Evolutionary conservation across 495 filamentous ascomycete species (phyloP).

Genomic region (Talaromyces thailandensis): DNA sequence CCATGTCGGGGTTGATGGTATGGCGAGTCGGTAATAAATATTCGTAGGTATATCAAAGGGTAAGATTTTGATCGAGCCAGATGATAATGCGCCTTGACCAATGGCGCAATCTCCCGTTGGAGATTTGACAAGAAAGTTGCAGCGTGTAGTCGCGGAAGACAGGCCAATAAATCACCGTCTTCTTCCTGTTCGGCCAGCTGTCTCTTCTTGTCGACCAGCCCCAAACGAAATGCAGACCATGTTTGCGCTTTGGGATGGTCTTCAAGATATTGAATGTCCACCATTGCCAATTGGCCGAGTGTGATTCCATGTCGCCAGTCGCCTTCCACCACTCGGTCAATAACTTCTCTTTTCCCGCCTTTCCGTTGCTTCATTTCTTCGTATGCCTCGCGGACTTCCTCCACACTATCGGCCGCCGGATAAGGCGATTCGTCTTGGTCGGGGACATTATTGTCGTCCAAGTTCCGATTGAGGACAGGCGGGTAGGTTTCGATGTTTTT

Average conservation of each 20-base stretch:
- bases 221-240: constrained; percentile 62
- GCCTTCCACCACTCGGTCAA: constrained; percentile 67
- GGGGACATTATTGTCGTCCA: constrained; percentile 9
- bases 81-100: constrained; percentile 75
- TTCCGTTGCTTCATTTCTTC: constrained; percentile 43
- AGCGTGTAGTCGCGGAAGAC: constrained; percentile 65
- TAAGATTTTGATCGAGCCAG: constrained; percentile 53
- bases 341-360: constrained; percentile 63
- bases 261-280: constrained; percentile 68
- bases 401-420: constrained; percentile 49
- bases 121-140: constrained; percentile 64
- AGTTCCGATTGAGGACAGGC: constrained; percentile 25
- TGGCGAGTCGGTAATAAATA: constrained; percentile 65
- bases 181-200: constrained; percentile 18
- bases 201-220: constrained; percentile 6
- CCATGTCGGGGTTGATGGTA: constrained; percentile 47
- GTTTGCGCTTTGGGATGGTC: constrained; percentile 62
- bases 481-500: constrained; percentile 46
- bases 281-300: constrained; percentile 72
- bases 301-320: constrained; percentile 76
- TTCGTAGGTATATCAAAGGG: constrained; percentile 61
- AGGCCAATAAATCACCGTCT: constrained; percentile 30
- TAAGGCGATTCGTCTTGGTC: constrained; percentile 43
- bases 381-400: constrained; percentile 57
- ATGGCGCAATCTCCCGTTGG: constrained; percentile 59